Conservation (phyloP, 257 asterid genomes). For the Nicotiana benthamiana region DNA sequence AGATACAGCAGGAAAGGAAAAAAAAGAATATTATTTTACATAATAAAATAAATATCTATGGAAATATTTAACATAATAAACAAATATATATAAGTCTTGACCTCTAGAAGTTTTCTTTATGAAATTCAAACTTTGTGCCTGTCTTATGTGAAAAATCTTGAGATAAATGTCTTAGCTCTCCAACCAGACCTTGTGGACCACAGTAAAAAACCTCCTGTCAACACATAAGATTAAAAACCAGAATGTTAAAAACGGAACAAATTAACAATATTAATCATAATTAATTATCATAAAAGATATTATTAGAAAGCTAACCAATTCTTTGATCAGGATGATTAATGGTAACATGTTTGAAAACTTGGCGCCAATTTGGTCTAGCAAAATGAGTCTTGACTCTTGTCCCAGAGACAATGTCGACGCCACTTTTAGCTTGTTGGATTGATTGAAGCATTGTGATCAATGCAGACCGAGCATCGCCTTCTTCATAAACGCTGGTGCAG, state of each 20-base stretch:
- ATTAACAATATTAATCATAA: neutral
- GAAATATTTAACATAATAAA: neutral
- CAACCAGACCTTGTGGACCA: conserved; percentile 20
- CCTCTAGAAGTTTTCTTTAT: conserved; percentile 16
- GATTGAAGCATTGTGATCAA: conserved; percentile 71
- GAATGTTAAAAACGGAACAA: neutral
- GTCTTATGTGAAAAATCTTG: conserved; percentile 23
- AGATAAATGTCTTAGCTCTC: conserved; percentile 15
- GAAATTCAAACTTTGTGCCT: conserved; percentile 19
- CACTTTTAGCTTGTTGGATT: conserved; percentile 57
- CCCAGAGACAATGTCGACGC: conserved; percentile 61
- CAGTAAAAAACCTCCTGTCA: conserved; percentile 24
- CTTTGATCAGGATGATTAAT: conserved; percentile 48
- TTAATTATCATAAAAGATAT: neutral
- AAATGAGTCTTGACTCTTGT: conserved; percentile 56
- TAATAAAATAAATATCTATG: neutral
- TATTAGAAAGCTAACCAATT: conserved; percentile 39
- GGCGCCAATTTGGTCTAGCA: conserved; percentile 68
- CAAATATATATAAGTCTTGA: neutral
- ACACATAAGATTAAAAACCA: neutral
- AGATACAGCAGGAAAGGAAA: neutral
- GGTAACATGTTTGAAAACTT: conserved; percentile 52
- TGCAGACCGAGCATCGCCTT: conserved; percentile 69
- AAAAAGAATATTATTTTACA: neutral
- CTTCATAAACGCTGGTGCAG: conserved; percentile 72